phyloP scores from a whole-genome alignment of 305 asterid genomes.

The Galium porrigens region DNA sequence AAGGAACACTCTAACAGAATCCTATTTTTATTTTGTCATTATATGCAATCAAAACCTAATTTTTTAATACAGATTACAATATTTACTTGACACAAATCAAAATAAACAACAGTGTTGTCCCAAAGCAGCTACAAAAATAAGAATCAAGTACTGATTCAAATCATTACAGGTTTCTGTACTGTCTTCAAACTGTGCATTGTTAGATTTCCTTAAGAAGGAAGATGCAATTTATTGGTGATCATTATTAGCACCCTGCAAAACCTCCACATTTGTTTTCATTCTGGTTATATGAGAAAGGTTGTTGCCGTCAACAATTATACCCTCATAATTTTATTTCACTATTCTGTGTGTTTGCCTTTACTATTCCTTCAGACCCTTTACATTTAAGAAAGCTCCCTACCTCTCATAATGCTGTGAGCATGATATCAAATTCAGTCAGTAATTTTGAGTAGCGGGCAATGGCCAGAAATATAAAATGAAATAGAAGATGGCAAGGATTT shows the following conservation, averaged over 20 bases:
- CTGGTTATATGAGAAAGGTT: not conserved
- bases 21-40: not conserved
- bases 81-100: not conserved
- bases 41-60: not conserved
- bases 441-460: not conserved
- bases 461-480: not conserved
- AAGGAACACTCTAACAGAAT: not conserved
- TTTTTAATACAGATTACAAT: not conserved
- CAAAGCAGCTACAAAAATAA: not conserved
- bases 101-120: not conserved
- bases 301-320: not conserved
- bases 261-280: not conserved
- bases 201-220: not conserved
- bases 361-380: not conserved
- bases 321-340: not conserved
- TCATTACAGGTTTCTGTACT: not conserved
- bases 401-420: not conserved
- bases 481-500: not conserved
- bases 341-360: not conserved
- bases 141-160: not conserved
- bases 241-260: not conserved
- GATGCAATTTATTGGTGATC: not conserved
- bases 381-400: not conserved
- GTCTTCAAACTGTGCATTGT: not conserved
- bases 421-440: not conserved